Conservation (phyloP, 306 rosid genomes). For the Dalbergia cochinchinensis region DNA sequence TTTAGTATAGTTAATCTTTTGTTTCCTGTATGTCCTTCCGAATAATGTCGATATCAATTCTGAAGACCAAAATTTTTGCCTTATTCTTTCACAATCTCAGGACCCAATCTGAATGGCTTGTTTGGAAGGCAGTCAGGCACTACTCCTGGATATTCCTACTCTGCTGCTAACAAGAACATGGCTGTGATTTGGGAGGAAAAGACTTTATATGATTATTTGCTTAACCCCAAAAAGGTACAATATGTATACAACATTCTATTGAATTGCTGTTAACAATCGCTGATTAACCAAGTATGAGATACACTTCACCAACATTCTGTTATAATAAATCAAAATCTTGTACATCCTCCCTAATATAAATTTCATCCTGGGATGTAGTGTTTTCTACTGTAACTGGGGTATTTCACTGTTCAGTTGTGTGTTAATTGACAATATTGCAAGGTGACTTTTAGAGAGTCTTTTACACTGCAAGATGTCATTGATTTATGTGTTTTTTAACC, state of each 20-base stretch:
- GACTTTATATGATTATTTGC: constrained; percentile 87
- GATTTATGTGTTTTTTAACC: constrained; percentile 13
- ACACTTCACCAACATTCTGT: constrained; percentile 17
- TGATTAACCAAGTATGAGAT: constrained; percentile 2
- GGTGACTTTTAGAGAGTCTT: neutral
- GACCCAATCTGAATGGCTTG: constrained; percentile 89
- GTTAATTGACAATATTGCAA: neutral
- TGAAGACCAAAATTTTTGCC: neutral
- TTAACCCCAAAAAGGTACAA: constrained; percentile 90
- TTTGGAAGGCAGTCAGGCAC: constrained; percentile 98
- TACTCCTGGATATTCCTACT: constrained; percentile 86
- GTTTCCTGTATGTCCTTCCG: neutral
- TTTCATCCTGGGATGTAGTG: constrained; percentile 1
- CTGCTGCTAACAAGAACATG: constrained; percentile 92
- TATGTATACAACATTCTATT: neutral
- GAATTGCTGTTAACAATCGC: neutral
- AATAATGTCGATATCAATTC: neutral
- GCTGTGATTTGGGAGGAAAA: constrained; percentile 94
- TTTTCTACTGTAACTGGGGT: neutral
- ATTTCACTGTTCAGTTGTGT: neutral
- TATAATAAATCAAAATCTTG: neutral
- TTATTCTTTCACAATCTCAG: constrained; percentile 50
- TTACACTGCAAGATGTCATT: constrained; percentile 12
- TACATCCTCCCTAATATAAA: neutral
- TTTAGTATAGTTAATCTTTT: neutral